Conservation (phyloP, 768 basidiomycete species). For the Mycena leptocephala region DNA sequence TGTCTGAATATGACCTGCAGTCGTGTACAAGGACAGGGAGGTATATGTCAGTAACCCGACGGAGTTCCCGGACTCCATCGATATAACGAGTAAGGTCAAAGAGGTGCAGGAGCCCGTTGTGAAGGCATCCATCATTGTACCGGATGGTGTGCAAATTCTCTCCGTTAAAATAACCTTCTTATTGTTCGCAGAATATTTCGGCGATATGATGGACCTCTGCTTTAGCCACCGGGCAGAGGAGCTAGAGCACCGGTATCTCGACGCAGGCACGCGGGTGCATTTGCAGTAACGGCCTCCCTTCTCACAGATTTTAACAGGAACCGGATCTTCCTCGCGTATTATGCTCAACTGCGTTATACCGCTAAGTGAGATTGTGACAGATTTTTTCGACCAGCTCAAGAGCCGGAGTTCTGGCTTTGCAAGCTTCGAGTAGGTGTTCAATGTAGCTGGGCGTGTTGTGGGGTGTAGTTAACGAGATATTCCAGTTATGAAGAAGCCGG, state of each 20-base stretch:
- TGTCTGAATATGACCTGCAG: constrained; percentile 55
- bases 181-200: constrained; percentile 81
- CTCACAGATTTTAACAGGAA: constrained; percentile 47
- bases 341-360: constrained; percentile 91
- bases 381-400: constrained; percentile 97
- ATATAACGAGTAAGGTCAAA: constrained; percentile 72
- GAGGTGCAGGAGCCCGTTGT: constrained; percentile 95
- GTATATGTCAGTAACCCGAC: constrained; percentile 91
- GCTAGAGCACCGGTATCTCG: constrained; percentile 89
- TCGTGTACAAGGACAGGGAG: constrained; percentile 79
- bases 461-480: background rate
- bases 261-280: constrained; percentile 53
- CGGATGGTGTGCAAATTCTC: constrained; percentile 74
- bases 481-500: constrained; percentile 94
- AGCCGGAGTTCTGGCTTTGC: constrained; percentile 93
- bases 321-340: constrained; percentile 71
- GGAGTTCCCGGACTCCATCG: constrained; percentile 91
- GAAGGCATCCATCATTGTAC: constrained; percentile 94
- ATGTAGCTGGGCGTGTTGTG: background rate
- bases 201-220: constrained; percentile 97
- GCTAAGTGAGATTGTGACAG: constrained; percentile 92
- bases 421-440: constrained; percentile 84
- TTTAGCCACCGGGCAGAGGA: constrained; percentile 88
- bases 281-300: background rate
- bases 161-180: background rate